These are phyloP conservation scores for Globisporangium ultimum DNA, from an alignment of 352 stramenopile genomes.

Conservation along the genomic window DNA sequence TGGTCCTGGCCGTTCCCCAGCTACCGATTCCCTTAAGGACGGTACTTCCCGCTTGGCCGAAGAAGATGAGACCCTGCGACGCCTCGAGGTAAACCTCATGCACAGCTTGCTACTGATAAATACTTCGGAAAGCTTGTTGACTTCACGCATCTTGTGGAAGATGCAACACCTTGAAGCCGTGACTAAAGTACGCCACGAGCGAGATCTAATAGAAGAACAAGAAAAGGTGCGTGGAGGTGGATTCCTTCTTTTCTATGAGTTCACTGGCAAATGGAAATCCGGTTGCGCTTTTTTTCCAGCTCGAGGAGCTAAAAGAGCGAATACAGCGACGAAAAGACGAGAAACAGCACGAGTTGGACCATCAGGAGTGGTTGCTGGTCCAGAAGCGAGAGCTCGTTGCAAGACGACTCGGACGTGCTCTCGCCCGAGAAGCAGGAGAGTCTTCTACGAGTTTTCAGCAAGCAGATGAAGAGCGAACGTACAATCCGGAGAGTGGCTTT, in stretches of 20 bases:
- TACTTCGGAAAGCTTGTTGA: too few relatives aligned
- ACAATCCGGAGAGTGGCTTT: conserved; percentile 36
- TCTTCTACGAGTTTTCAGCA: background rate
- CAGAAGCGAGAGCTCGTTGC: conserved; percentile 50
- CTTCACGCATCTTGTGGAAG: conserved; percentile 7
- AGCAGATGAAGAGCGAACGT: conserved; percentile 10
- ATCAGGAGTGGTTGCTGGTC: conserved; percentile 45
- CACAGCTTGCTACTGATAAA: too few relatives aligned
- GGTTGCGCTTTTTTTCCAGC: conserved; percentile 15
- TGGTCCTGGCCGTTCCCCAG: too few relatives aligned
- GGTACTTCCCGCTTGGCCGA: too few relatives aligned
- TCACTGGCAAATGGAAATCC: too few relatives aligned
- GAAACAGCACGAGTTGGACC: conserved; percentile 38
- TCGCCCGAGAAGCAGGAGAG: conserved; percentile 22
- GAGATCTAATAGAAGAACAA: conserved; percentile 54
- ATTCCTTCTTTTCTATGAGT: too few relatives aligned
- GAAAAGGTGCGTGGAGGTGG: conserved; percentile 31
- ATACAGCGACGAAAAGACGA: conserved; percentile 38
- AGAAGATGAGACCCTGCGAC: too few relatives aligned
- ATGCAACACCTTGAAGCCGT: conserved; percentile 39
- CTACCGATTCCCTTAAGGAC: too few relatives aligned
- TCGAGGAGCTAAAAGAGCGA: conserved; percentile 45
- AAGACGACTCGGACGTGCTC: conserved; percentile 34
- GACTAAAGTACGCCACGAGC: conserved; percentile 45
- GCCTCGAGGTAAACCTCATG: too few relatives aligned